phyloP scores from a whole-genome alignment of 345 rosid genomes.

The Jatropha curcas region DNA sequence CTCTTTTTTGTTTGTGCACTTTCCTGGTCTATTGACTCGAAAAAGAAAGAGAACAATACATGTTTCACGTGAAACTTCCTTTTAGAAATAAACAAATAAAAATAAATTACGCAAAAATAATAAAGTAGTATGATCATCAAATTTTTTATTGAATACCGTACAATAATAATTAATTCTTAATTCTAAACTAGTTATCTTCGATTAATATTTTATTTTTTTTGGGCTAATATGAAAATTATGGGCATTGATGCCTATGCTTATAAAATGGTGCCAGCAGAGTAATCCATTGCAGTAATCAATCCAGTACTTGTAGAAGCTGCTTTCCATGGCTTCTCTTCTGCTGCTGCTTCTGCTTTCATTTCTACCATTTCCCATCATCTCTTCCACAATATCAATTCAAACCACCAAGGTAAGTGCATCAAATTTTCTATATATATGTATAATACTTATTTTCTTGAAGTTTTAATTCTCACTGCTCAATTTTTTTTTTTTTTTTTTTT shows the following conservation, averaged over 20 bases:
- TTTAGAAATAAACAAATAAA: too few relatives aligned
- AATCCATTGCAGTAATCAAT: not conserved
- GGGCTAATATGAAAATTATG: too few relatives aligned
- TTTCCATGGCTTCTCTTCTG: not conserved
- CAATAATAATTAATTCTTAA: too few relatives aligned
- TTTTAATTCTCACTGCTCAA: not conserved
- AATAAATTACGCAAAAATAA: too few relatives aligned
- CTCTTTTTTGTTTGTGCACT: not conserved
- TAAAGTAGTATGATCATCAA: too few relatives aligned
- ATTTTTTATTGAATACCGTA: too few relatives aligned
- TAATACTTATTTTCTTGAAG: too few relatives aligned
- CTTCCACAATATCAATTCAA: not conserved
- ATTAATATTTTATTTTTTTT: too few relatives aligned
- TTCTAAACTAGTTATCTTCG: too few relatives aligned
- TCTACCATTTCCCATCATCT: not conserved
- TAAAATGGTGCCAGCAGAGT: not conserved
- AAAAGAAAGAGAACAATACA: not conserved
- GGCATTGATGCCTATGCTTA: not conserved
- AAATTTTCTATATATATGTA: too few relatives aligned
- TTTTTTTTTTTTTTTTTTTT: too few relatives aligned
- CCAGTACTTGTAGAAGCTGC: not conserved
- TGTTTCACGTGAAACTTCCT: not conserved
- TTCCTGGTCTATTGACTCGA: not conserved
- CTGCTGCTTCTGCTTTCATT: not conserved
- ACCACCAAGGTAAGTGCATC: not conserved